Percentiles rank a stretch among this genome's conserved stretches.
phyloP scores from a whole-genome alignment of 2,329 filamentous ascomycete species.

The Fusarium nodosum region DNA sequence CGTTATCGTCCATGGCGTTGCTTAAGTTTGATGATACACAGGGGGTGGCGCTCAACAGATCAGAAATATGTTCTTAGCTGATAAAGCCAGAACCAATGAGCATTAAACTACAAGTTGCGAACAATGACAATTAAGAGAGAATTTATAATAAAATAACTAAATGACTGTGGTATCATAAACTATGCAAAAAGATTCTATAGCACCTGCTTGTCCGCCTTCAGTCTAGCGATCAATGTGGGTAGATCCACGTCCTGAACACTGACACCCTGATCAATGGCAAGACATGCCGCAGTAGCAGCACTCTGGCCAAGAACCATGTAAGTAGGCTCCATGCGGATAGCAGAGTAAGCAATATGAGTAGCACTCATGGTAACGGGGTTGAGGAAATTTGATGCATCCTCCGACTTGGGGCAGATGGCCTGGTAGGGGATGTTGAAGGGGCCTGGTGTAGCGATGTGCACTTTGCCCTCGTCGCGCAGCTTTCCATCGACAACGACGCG shows the following conservation, averaged over 20 bases:
- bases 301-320: conserved; percentile 41
- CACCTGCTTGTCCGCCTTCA: conserved; percentile 35
- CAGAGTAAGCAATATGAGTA: conserved; percentile 34
- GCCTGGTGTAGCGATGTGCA: conserved; percentile 26
- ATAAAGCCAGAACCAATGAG: neutral
- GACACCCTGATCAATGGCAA: conserved; percentile 40
- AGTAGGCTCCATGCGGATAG: conserved; percentile 40
- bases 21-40: neutral
- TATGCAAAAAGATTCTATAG: conserved; percentile 15
- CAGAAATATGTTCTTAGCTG: neutral
- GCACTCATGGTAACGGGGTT: conserved; percentile 38
- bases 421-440: conserved; percentile 35
- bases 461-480: conserved; percentile 35
- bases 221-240: conserved; percentile 23
- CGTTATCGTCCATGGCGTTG: neutral
- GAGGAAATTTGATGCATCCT: conserved; percentile 32
- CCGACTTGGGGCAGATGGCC: conserved; percentile 24
- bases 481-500: conserved; percentile 27
- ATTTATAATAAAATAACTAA: neutral
- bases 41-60: neutral
- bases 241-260: conserved; percentile 32
- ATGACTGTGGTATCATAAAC: conserved; percentile 25
- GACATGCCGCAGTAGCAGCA: conserved; percentile 35
- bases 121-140: neutral
- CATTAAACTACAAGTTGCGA: neutral